A percentile compares a stretch with the other conserved stretches of the same genome.
Evolutionary conservation across 371 early-diverging fungal genomes (phyloP).

Genomic region (Mucor irregularis): DNA sequence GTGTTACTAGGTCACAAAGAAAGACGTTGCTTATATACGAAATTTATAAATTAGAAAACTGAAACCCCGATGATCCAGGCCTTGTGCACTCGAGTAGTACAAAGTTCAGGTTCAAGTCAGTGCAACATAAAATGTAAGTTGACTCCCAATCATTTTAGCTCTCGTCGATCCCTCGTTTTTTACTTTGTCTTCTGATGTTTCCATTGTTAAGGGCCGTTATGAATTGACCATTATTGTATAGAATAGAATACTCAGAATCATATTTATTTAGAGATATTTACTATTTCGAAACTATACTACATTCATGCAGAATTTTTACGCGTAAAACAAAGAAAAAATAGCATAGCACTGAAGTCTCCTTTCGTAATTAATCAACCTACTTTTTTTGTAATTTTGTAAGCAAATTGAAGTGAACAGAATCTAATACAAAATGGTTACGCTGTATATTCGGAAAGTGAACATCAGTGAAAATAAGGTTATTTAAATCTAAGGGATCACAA

Average conservation of each 20-base stretch:
- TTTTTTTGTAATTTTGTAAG: too few relatives aligned
- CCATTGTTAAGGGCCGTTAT: background rate
- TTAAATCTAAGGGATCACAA: slow-evolving; percentile 1
- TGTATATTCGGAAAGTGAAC: background rate
- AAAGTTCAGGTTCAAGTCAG: slow-evolving; percentile 1
- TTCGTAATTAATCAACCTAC: too few relatives aligned
- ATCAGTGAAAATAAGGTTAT: background rate
- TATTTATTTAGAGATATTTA: background rate
- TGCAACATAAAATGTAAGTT: slow-evolving; percentile 2
- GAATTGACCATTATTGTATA: background rate
- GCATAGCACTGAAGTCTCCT: too few relatives aligned
- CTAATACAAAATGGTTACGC: background rate
- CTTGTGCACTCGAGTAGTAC: background rate
- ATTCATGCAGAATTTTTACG: too few relatives aligned
- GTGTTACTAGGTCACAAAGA: background rate
- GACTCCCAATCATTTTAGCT: background rate
- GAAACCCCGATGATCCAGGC: slow-evolving; percentile 5
- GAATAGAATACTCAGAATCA: background rate
- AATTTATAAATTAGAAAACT: background rate
- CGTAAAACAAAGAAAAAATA: too few relatives aligned
- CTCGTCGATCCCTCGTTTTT: background rate
- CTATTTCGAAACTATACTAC: background rate
- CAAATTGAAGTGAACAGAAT: background rate
- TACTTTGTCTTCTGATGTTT: background rate
- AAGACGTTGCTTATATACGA: background rate